Conservation (phyloP, 805 yeast species). For the Candida endomychidarum region DNA sequence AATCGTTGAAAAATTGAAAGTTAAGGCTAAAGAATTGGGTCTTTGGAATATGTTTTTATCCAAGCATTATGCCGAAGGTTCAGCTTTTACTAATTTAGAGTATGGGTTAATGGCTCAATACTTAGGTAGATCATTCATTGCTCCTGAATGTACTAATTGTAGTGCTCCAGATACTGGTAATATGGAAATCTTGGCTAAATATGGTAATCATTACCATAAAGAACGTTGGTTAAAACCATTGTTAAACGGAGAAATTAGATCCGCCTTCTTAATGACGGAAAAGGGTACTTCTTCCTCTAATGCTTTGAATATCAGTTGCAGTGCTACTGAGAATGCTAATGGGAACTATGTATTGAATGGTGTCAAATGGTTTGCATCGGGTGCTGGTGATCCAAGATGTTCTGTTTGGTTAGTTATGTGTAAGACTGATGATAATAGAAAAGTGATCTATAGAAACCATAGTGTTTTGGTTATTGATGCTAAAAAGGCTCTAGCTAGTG, state of each 20-base stretch:
- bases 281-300: slow-evolving; percentile 60
- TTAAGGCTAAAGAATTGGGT: slow-evolving; percentile 51
- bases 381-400: slow-evolving; percentile 68
- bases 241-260: slow-evolving; percentile 53
- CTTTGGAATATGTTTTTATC: slow-evolving; percentile 63
- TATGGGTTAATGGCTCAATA: slow-evolving; percentile 66
- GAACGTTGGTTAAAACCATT: slow-evolving; percentile 52
- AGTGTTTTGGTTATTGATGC: slow-evolving; percentile 57
- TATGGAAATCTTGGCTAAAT: slow-evolving; percentile 50
- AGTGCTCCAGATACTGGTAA: slow-evolving; percentile 68
- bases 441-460: slow-evolving; percentile 49
- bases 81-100: slow-evolving; percentile 61
- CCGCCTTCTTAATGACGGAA: slow-evolving; percentile 68
- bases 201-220: slow-evolving; percentile 38
- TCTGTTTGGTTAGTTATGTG: slow-evolving; percentile 54
- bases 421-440: slow-evolving; percentile 35
- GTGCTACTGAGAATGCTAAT: slow-evolving; percentile 35
- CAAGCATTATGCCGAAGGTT: slow-evolving; percentile 48
- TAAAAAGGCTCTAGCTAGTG: slow-evolving; percentile 47
- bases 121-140: slow-evolving; percentile 53
- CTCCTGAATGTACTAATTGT: slow-evolving; percentile 61
- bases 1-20: slow-evolving; percentile 51
- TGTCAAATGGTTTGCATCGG: slow-evolving; percentile 69
- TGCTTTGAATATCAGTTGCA: slow-evolving; percentile 55
- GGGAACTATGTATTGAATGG: slow-evolving; percentile 57